Evolutionary conservation across 2,329 filamentous ascomycete species (phyloP), one percentile per base, ranked within the genome.

Genomic region (Claviceps sp.): DNA sequence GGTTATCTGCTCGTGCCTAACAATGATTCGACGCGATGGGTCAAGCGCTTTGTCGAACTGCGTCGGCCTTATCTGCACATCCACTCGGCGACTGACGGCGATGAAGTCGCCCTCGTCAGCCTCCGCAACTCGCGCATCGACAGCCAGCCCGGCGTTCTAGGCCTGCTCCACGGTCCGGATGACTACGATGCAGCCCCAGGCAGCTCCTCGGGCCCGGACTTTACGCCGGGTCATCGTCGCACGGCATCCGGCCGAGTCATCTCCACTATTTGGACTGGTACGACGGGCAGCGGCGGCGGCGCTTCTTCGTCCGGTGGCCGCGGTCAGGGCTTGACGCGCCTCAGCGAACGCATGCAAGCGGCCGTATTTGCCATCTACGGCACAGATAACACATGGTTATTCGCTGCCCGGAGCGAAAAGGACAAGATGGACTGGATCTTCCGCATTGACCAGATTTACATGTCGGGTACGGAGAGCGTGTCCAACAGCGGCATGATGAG

Each of bases 341-440:
- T 82, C 26, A 79, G 73, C 62, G 76, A 79, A 61, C 66, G 80
- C 66, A 71, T 77, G 66, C 77, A 80, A 60, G 77, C 81, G 4
- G 85, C 86, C 57, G 86, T 97, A 42, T 98, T 95, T 75, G 93
- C 93, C 13, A 80, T 98, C 49, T 98, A 97, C 64, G 91, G 88
- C 43, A 87, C 85, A 54, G 86, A 93, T 66, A 96, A 96, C 67
- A 95, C 90, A 36, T 98, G 90, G 79, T 75, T 98, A 42, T 97
- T 98, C 66, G 88, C 89, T 14, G 87, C 89, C 23, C 78, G 89
- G 53, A 91, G 82, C 60, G 91, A 96, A 71, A 78, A 83, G 47
- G 90, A 96, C 67, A 95, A 96, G 74, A 84, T 90, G 59, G 93
- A 97, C 66, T 98, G 93, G 93, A 95, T 98, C 59, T 79, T 94